Evolutionary conservation across 805 yeast species (phyloP), one percentile per base, ranked within the genome.

Genomic region (Torulaspora gathmanii): DNA sequence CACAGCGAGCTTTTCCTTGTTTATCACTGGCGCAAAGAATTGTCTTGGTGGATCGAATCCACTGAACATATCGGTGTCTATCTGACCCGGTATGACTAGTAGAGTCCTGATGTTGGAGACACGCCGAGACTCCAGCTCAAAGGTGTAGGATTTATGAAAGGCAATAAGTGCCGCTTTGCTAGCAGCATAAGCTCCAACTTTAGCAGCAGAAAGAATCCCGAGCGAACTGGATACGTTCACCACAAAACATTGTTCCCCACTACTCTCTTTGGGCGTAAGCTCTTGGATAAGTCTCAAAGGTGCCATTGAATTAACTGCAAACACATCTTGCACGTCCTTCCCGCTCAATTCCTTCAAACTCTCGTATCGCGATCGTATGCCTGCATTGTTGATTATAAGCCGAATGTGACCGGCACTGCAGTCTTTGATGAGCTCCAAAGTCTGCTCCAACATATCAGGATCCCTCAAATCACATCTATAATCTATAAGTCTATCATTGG

Each of bases 131-230:
- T 79, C 76, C 1, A 83, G 57, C 63, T 90, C 96, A 54, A 79
- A 82, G 0, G 87, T 79, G 28, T 86, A 69, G 0, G 93, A 81
- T 61, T 89, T 96, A 57, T 88, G 96, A 10, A 89, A 64, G 1
- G 95, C 89, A 37, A 88, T 76, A 12, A 86, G 62, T 0, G 95
- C 93, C 0, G 95, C 83, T 60, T 90, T 90, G 5, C 93, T 78
- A 0, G 95, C 91, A 0, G 95, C 95, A 58, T 90, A 90, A 0
- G 82, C 84, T 36, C 82, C 82, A 10, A 70, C 73, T 38, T 84
- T 72, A 3, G 93, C 87, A 0, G 96, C 96, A 2, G 88, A 77
- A 67, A 84, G 73, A 42, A 83, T 77, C 0, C 95, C 96, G 33
- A 89, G 68, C 0, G 85, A 83, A 1, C 95, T 86, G 0, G 93